Conservation (phyloP, 768 basidiomycete species). For the Coprinellus aureogranulatus region DNA sequence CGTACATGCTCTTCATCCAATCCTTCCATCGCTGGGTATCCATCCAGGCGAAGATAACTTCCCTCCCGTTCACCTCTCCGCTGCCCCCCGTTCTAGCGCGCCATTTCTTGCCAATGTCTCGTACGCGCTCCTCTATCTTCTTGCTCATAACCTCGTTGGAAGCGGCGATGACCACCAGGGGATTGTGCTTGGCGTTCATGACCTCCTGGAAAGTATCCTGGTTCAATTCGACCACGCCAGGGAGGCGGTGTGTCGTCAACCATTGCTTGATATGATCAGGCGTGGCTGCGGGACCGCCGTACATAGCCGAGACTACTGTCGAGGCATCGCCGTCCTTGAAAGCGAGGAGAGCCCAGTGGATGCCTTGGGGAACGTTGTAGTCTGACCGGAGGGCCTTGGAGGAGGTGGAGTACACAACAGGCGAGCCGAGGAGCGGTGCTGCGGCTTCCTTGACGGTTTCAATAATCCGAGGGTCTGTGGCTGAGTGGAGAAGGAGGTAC, state of each 20-base stretch:
- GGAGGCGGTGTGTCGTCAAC: constrained; percentile 70
- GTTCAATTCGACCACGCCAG: constrained; percentile 70
- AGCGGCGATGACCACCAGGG: constrained; percentile 77
- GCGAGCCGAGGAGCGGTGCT: constrained; percentile 45
- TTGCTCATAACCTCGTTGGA: constrained; percentile 34
- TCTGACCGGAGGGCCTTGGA: constrained; percentile 34
- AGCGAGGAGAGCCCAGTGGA: constrained; percentile 64
- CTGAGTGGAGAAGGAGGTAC: constrained; percentile 50
- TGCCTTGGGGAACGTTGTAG: constrained; percentile 34
- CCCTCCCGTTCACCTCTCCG: constrained; percentile 40
- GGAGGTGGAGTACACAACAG: constrained; percentile 41
- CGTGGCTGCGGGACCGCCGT: constrained; percentile 23
- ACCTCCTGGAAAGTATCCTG: constrained; percentile 78
- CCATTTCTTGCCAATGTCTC: constrained; percentile 61
- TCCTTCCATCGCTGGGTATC: constrained; percentile 78
- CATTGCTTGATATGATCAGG: constrained; percentile 46
- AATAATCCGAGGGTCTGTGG: constrained; percentile 37
- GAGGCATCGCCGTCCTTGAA: constrained; percentile 57
- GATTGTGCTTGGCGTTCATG: constrained; percentile 75
- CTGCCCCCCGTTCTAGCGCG: constrained; percentile 40
- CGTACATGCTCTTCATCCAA: constrained; percentile 94
- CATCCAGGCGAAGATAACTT: constrained; percentile 88
- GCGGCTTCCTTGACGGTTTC: constrained; percentile 36
- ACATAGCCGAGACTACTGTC: constrained; percentile 46
- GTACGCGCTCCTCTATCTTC: constrained; percentile 46